These are phyloP conservation scores for Colletotrichum spinosum DNA, from an alignment of 2,329 filamentous ascomycete species.

Conservation along the genomic window DNA sequence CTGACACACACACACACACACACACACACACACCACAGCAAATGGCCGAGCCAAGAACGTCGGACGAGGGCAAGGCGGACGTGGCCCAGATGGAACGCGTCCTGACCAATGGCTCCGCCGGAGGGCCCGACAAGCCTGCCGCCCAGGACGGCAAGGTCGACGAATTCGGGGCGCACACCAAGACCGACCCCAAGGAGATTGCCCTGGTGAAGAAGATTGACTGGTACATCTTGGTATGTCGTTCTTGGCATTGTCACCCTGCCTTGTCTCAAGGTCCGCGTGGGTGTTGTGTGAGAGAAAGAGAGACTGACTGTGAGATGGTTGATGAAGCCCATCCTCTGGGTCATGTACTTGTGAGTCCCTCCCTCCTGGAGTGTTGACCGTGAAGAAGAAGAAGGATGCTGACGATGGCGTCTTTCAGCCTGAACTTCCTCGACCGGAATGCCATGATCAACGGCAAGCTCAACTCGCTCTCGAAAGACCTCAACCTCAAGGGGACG, in stretches of 20 bases:
- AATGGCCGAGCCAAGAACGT: constrained; percentile 22
- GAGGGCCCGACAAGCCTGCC: constrained; percentile 28
- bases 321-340: constrained; percentile 40
- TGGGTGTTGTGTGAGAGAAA: too few relatives aligned
- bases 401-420: too few relatives aligned
- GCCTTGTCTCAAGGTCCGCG: too few relatives aligned
- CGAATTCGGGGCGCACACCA: constrained; percentile 52
- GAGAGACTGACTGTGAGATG: background rate
- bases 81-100: constrained; percentile 27
- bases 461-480: constrained; percentile 43
- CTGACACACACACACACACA: background rate
- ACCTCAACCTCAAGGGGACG: constrained; percentile 44
- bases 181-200: constrained; percentile 53
- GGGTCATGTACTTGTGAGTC: constrained; percentile 39
- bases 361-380: background rate
- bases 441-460: constrained; percentile 46
- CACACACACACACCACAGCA: background rate
- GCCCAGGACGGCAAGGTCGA: constrained; percentile 38
- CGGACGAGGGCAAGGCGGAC: constrained; percentile 18
- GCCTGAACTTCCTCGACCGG: constrained; percentile 43
- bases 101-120: constrained; percentile 18
- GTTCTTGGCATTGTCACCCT: too few relatives aligned
- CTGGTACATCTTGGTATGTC: constrained; percentile 45
- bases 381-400: constrained; percentile 15
- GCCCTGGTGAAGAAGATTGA: constrained; percentile 50